Evolutionary conservation across 345 rosid genomes (phyloP).

Genomic region (Jatropha curcas): DNA sequence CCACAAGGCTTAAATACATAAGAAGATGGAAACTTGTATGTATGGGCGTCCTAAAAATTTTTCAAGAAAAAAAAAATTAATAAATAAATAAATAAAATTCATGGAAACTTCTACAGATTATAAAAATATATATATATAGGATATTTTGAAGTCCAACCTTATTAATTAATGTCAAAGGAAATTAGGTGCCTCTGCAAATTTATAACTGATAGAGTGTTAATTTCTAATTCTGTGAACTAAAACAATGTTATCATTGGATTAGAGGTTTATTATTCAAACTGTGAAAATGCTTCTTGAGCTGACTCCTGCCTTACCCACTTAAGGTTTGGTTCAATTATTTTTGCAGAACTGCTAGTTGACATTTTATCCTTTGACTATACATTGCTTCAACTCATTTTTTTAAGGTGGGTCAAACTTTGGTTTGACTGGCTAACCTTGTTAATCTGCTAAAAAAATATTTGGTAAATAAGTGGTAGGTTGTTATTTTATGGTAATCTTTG

Average conservation of each 20-base stretch:
- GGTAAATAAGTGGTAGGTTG: slow-evolving; percentile 9
- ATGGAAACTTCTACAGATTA: slow-evolving; percentile 10
- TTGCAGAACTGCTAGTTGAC: not conserved
- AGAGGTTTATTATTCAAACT: slow-evolving; percentile 16
- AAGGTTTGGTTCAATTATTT: slow-evolving; percentile 8
- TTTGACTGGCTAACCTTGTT: slow-evolving; percentile 12
- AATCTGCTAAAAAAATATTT: not conserved
- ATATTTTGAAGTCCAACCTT: not conserved
- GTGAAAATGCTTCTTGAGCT: slow-evolving; percentile 23
- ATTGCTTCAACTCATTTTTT: not conserved
- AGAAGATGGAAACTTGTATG: no score
- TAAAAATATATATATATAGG: not conserved
- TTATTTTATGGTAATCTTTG: not conserved
- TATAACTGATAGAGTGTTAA: slow-evolving; percentile 13
- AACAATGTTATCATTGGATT: not conserved
- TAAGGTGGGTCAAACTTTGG: slow-evolving; percentile 13
- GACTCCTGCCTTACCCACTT: slow-evolving; percentile 30
- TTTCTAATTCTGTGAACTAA: slow-evolving; percentile 24
- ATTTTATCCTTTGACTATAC: slow-evolving; percentile 3
- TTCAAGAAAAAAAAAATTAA: not conserved
- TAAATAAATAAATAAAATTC: not conserved
- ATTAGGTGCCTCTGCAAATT: slow-evolving; percentile 40
- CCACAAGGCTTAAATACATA: no score
- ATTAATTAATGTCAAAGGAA: slow-evolving; percentile 31
- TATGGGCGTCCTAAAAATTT: no score